These are phyloP conservation scores for Porcisia hertigi DNA, from an alignment of 208 protist genomes.

Conservation along the genomic window DNA sequence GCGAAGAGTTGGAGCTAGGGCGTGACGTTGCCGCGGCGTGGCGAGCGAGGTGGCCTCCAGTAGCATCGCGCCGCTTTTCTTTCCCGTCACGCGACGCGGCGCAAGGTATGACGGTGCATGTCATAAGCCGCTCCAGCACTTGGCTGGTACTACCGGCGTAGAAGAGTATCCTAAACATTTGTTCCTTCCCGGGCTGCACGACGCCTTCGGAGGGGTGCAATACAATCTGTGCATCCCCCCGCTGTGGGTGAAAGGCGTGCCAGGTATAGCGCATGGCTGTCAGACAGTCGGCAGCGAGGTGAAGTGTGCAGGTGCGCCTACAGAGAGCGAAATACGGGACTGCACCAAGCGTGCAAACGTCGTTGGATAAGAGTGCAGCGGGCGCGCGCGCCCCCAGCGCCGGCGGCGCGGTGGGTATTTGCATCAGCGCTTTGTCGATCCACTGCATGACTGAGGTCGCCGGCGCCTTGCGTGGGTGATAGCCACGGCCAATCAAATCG, in stretches of 20 bases:
- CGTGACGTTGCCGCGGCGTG: conserved; percentile 2
- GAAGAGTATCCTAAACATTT: conserved; percentile 56
- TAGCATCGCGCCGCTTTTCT: conserved; percentile 8
- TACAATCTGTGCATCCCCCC: conserved; percentile 56
- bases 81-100: conserved; percentile 19
- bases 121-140: conserved; percentile 61
- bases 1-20: not conserved
- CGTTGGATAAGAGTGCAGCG: conserved; percentile 64
- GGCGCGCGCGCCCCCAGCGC: conserved; percentile 22
- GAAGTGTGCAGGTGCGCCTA: conserved; percentile 65
- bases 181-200: conserved; percentile 49
- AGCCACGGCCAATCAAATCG: conserved; percentile 75
- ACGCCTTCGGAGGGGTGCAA: conserved; percentile 54
- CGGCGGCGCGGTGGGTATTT: conserved; percentile 40
- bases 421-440: conserved; percentile 56
- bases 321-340: conserved; percentile 85
- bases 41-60: not conserved
- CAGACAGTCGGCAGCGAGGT: conserved; percentile 21
- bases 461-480: conserved; percentile 63
- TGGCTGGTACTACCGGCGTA: conserved; percentile 84
- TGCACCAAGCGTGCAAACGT: conserved; percentile 69
- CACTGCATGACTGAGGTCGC: conserved; percentile 26
- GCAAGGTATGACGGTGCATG: conserved; percentile 61
- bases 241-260: conserved; percentile 35
- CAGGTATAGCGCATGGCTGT: conserved; percentile 23